Conservation (phyloP, 2,329 filamentous ascomycete genomes). For the Neofusicoccum umdonicola region DNA sequence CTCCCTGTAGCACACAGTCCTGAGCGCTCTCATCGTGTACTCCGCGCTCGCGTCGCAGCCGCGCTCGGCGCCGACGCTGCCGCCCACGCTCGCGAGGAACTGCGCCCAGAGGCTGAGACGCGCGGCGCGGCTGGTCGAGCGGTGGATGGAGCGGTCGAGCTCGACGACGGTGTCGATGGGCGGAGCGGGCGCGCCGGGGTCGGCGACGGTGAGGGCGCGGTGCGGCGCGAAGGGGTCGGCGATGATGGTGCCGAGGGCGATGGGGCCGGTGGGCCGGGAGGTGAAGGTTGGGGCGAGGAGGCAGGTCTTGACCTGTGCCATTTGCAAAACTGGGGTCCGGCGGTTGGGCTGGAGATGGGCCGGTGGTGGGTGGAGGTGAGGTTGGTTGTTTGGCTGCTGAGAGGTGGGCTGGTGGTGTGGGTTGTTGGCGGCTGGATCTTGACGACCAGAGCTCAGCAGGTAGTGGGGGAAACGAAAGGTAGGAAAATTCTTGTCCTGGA, state of each 20-base stretch:
- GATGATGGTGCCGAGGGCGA: neutral
- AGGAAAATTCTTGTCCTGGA: too few relatives aligned
- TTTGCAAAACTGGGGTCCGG: neutral
- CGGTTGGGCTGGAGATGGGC: too few relatives aligned
- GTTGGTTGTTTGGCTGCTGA: too few relatives aligned
- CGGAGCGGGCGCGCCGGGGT: fast-evolving
- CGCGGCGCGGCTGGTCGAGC: neutral
- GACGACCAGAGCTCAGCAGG: too few relatives aligned
- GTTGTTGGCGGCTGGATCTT: too few relatives aligned
- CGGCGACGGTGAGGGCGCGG: neutral
- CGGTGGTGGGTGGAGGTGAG: too few relatives aligned
- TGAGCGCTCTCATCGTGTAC: neutral
- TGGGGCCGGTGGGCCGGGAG: neutral
- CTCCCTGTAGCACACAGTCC: neutral
- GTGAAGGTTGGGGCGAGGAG: neutral
- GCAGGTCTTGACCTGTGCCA: neutral
- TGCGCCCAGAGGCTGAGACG: neutral
- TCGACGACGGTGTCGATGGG: neutral
- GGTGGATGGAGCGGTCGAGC: neutral
- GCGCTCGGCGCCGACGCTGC: neutral
- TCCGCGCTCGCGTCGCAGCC: neutral
- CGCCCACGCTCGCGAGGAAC: neutral
- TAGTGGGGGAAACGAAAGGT: too few relatives aligned
- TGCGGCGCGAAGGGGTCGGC: neutral
- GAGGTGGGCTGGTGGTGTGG: too few relatives aligned